These are phyloP conservation scores for Fomitopsis pulvina DNA, from an alignment of 768 basidiomycete genomes.

Conservation along the genomic window DNA sequence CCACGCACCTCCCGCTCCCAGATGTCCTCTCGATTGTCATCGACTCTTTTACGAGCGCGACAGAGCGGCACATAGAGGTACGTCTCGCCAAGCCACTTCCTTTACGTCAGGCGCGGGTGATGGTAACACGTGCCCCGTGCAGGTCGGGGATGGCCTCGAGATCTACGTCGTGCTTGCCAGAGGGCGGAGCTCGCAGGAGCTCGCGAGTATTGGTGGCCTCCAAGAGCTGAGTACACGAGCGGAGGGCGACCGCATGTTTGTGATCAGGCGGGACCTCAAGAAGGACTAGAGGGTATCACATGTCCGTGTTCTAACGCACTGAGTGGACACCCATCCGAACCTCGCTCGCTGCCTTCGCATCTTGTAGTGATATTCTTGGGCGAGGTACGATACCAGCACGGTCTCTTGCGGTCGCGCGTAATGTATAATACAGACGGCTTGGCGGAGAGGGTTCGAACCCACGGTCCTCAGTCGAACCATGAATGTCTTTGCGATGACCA, in stretches of 20 bases:
- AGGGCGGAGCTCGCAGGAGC: conserved; percentile 52
- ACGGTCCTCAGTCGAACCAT: too few species aligned
- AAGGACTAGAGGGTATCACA: conserved; percentile 46
- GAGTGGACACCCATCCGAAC: not conserved
- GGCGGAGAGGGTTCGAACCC: too few species aligned
- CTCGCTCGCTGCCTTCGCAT: not conserved
- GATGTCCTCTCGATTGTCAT: conserved; percentile 84
- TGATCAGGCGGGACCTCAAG: conserved; percentile 75
- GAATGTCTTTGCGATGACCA: too few species aligned
- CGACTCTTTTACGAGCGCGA: conserved; percentile 95
- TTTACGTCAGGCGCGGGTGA: not conserved
- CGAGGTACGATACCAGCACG: not conserved
- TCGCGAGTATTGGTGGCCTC: conserved; percentile 47
- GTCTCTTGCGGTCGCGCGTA: not conserved
- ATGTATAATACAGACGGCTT: not conserved
- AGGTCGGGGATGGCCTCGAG: conserved; percentile 96
- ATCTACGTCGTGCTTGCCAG: conserved; percentile 81
- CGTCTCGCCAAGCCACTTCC: too few species aligned
- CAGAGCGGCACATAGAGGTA: conserved; percentile 97
- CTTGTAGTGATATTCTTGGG: not conserved
- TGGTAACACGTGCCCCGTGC: too few species aligned
- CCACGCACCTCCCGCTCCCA: conserved; percentile 72
- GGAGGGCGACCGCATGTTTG: conserved; percentile 71
- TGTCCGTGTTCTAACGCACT: not conserved
- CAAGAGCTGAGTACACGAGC: conserved; percentile 56